Evolutionary conservation across 495 filamentous ascomycete genomes (phyloP).

Genomic region (Glonium stellatum): DNA sequence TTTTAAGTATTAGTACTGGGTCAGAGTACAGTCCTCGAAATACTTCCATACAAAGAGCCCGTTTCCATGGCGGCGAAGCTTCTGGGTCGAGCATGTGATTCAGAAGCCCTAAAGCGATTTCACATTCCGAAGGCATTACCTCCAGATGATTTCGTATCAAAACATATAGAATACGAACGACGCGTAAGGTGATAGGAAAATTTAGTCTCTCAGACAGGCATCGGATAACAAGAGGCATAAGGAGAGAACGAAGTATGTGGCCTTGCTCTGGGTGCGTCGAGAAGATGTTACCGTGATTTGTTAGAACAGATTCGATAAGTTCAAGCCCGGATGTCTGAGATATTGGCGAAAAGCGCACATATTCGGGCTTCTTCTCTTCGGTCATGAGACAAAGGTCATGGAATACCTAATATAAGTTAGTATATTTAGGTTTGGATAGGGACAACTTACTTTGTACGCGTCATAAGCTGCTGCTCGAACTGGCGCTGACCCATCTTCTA

Average conservation of each 20-base stretch:
- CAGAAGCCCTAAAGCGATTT: conserved; percentile 74
- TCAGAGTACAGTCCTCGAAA: conserved; percentile 80
- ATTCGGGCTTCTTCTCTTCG: conserved; percentile 73
- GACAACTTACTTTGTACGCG: conserved; percentile 58
- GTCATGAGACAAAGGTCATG: conserved; percentile 84
- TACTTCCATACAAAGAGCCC: conserved; percentile 83
- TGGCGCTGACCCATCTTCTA: conserved; percentile 53
- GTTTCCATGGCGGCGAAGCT: conserved; percentile 67
- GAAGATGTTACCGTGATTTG: conserved; percentile 77
- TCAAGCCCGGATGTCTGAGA: conserved; percentile 80
- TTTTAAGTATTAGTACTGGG: conserved; percentile 64
- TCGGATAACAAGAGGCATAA: conserved; percentile 76
- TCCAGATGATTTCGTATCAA: conserved; percentile 69
- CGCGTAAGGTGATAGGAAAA: conserved; percentile 77
- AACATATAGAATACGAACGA: conserved; percentile 72
- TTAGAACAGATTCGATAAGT: conserved; percentile 79
- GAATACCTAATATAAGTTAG: conserved; percentile 51
- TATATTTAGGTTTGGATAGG: conserved; percentile 18
- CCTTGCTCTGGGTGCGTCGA: conserved; percentile 71
- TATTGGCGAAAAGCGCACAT: conserved; percentile 66
- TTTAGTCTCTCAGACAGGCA: conserved; percentile 68
- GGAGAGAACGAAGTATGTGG: conserved; percentile 65
- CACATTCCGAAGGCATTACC: conserved; percentile 70
- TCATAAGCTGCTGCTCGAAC: conserved; percentile 75
- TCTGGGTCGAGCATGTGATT: conserved; percentile 87